These are phyloP conservation scores for Septoria linicola DNA, from an alignment of 2,329 filamentous ascomycete species.

Conservation along the genomic window DNA sequence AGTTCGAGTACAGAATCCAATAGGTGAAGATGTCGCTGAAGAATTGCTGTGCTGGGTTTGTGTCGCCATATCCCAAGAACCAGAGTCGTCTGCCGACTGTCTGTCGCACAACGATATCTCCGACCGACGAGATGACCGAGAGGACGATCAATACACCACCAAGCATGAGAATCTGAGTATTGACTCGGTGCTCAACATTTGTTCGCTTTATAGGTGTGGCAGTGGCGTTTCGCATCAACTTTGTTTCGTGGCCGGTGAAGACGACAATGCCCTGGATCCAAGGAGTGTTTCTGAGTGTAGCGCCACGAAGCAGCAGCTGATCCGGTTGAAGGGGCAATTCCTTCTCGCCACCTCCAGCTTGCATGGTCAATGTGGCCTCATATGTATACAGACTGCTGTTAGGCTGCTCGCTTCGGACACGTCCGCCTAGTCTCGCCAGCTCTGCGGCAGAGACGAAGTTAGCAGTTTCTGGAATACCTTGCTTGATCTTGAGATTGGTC, in stretches of 20 bases:
- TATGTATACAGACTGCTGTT: slow-evolving; percentile 99
- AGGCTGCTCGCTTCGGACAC: slow-evolving; percentile 89
- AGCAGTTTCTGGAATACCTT: slow-evolving; percentile 89
- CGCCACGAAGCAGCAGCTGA: slow-evolving; percentile 87
- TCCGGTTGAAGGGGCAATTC: slow-evolving; percentile 87
- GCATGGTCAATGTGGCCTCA: slow-evolving; percentile 90
- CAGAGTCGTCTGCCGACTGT: slow-evolving; percentile 61
- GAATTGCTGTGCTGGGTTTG: slow-evolving; percentile 73
- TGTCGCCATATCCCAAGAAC: slow-evolving; percentile 69
- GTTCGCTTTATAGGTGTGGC: slow-evolving; percentile 97
- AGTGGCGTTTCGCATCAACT: slow-evolving; percentile 97
- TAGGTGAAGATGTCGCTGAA: slow-evolving; percentile 95
- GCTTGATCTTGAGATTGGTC: slow-evolving; percentile 98
- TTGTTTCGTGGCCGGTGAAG: slow-evolving; percentile 96
- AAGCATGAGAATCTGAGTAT: slow-evolving; percentile 87
- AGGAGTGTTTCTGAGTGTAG: slow-evolving; percentile 90
- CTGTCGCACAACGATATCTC: slow-evolving; percentile 77
- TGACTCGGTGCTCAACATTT: slow-evolving; percentile 90
- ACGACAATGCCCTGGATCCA: slow-evolving; percentile 97
- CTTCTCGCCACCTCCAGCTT: slow-evolving; percentile 86
- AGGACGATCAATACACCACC: slow-evolving; percentile 79
- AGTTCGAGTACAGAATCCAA: slow-evolving; percentile 94
- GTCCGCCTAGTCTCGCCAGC: slow-evolving; percentile 79
- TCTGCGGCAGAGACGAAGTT: slow-evolving; percentile 83
- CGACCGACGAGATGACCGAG: slow-evolving; percentile 85